Evolutionary conservation across 2,329 filamentous ascomycete species (phyloP), one percentile per base, ranked within the genome.

Genomic region (Microdochium trichocladiopsis): DNA sequence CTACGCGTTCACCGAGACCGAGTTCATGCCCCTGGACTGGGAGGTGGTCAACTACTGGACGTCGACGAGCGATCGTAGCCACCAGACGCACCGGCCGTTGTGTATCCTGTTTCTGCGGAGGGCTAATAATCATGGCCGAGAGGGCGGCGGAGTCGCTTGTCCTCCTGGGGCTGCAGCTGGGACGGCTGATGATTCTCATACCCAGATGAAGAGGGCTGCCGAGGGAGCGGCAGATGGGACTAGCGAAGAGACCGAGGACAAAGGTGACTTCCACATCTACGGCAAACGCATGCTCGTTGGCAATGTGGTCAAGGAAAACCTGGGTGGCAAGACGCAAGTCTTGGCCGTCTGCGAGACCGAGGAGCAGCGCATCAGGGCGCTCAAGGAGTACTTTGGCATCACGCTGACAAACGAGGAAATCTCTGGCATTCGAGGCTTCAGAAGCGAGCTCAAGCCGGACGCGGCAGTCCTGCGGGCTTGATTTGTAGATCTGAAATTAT

Each of bases 1-100:
- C 49, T 89, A 88, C 64, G 80, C 76, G 55, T 91, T 90, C 64
- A 76, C 77, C 2, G 81, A 87, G 55, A 70, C 77, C 16, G 84
- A 88, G 64, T 88, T 86, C 64, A 63, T 81, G 31, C 76, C 74
- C 3, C 65, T 71, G 47, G 85, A 88, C 65, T 88, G 82, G 59
- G 74, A 73, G 33, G 70, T 84, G 5, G 73, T 86, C 71, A 87
- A 80, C 63, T 80, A 72, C 58, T 78, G 62, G 47, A 80, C 78
- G 1, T 80, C 77, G 56, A 73, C 72, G 47, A 70, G 67, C 52
- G 65, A 69, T 21, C 63, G 64, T 25, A 78, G 72, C 52, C 79
- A 75, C 62, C 86, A 87, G 63, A 79, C 76, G 12, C 68, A 72
- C 52, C 73, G 62, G 2, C 64, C 86, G 31, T 63, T 85, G 22